Evolutionary conservation across 2,329 filamentous ascomycete genomes (phyloP).

Genomic region (Emergomyces africanus): DNA sequence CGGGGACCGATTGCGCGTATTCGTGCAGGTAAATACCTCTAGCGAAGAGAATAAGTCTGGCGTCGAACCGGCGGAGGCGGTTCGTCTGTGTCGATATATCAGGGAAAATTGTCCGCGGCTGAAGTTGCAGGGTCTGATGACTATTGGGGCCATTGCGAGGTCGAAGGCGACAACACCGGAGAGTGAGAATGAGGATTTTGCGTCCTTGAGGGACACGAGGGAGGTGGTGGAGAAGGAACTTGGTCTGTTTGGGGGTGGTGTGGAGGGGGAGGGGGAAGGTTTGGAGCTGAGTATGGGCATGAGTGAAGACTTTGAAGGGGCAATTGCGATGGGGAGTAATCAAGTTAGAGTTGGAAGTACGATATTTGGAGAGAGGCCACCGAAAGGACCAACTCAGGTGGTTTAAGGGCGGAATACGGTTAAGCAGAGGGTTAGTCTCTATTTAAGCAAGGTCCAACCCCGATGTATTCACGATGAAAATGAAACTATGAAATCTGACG

Average conservation of each 20-base stretch:
- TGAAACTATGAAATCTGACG: neutral
- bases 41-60: conserved; percentile 80
- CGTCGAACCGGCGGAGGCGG: conserved; percentile 54
- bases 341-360: conserved; percentile 90
- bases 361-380: conserved; percentile 76
- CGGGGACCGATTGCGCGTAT: conserved; percentile 48
- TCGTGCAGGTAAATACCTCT: conserved; percentile 92
- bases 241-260: conserved; percentile 24
- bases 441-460: neutral
- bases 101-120: conserved; percentile 59
- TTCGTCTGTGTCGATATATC: conserved; percentile 56
- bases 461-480: neutral
- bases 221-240: conserved; percentile 56
- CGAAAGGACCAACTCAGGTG: conserved; percentile 66
- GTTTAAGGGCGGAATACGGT: conserved; percentile 11
- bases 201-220: conserved; percentile 52
- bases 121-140: conserved; percentile 77
- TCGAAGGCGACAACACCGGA: conserved; percentile 60
- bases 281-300: conserved; percentile 97
- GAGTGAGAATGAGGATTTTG: conserved; percentile 86
- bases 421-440: neutral
- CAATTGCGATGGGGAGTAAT: conserved; percentile 67
- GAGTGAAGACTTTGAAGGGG: conserved; percentile 91
- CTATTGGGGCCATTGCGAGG: conserved; percentile 85
- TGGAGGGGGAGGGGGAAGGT: conserved; percentile 21